Evolutionary conservation across 371 early-diverging fungal species (phyloP), one percentile per base, ranked within the genome.

Genomic region (Zancudomyces culisetae): DNA sequence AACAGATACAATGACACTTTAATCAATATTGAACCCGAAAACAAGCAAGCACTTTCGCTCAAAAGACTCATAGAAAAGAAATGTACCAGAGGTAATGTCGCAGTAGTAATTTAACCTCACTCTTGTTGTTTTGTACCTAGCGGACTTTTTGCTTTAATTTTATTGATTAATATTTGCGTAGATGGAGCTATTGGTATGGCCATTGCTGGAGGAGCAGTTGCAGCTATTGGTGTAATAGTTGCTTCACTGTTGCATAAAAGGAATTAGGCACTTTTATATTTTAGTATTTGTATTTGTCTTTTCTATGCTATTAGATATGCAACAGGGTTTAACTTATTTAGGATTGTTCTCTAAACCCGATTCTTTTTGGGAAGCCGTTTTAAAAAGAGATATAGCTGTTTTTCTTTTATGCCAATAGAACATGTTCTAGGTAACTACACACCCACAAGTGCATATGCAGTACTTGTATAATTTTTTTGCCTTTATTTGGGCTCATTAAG

Each of bases 131-230:
- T 27, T n/a, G 48, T 48, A 48, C 52, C 52, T 24, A 49, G 26
- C 22, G 45, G 46, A 39, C 51, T 57, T 18, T 43, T 51, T 27
- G 27, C 21, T 12, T 48, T 35, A 22, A 51, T 51, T 51, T 43
- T 46, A 27, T 53, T 49, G 42, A 41, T 12, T 22, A 42, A 50
- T 21, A 51, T 21, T 27, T 53, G 19, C 42, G 22, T 35, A 35
- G 93, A 90, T 70, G 89, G 93, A 22, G 66, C 87, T 13, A 74
- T 90, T 45, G 93, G 93, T 19, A 70, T 92, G 76, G 87, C 89
- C 19, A 77, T 92, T 54, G 83, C 87, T 12, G 88, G 90, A 35
- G 80, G 80, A 13, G 79, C 76, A 0, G 76, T 81, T 15, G 83
- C 87, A 45, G 70, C 79, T 24, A 76, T 75, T 15, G 71, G 70